A percentile compares a stretch with the other conserved stretches of the same genome.
Evolutionary conservation across 2,329 filamentous ascomycete species (phyloP).

Genomic region (Madurella fahalii): DNA sequence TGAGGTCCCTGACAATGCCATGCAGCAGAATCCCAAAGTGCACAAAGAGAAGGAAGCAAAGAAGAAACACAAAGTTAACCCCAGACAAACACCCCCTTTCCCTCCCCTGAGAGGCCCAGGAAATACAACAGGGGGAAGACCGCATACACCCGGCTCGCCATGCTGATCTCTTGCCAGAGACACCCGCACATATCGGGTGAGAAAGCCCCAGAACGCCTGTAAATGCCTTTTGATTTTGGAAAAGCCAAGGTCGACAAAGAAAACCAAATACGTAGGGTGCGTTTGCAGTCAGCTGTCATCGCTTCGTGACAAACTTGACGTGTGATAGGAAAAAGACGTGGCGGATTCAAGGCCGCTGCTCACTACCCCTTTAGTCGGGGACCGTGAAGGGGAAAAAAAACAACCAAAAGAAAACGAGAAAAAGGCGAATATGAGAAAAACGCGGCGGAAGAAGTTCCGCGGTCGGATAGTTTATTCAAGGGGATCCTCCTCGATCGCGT

Average conservation of each 20-base stretch:
- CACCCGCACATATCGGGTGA: constrained; percentile 2
- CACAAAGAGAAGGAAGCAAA: neutral
- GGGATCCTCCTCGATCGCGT: constrained; percentile 49
- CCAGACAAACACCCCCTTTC: neutral
- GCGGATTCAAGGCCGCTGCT: too few species aligned
- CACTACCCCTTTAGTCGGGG: neutral
- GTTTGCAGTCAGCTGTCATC: neutral
- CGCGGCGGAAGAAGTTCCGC: neutral
- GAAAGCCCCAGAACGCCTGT: constrained; percentile 23
- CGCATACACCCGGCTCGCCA: constrained; percentile 17
- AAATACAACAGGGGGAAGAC: constrained; percentile 2
- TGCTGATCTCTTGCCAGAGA: constrained; percentile 16
- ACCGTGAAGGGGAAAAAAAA: neutral
- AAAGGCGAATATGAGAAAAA: neutral
- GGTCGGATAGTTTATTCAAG: constrained; percentile 11
- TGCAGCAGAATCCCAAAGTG: too few species aligned
- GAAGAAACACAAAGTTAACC: neutral
- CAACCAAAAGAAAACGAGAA: too few species aligned
- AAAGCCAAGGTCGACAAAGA: constrained; percentile 13
- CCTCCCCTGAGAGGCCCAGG: neutral
- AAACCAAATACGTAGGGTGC: constrained; percentile 7
- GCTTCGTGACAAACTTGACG: neutral
- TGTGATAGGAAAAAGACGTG: neutral
- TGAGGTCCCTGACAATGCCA: too few species aligned
- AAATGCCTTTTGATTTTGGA: constrained; percentile 26